Base-by-base conservation (phyloP, 148 eudicot genomes). In the Rhododendron molle region DNA sequence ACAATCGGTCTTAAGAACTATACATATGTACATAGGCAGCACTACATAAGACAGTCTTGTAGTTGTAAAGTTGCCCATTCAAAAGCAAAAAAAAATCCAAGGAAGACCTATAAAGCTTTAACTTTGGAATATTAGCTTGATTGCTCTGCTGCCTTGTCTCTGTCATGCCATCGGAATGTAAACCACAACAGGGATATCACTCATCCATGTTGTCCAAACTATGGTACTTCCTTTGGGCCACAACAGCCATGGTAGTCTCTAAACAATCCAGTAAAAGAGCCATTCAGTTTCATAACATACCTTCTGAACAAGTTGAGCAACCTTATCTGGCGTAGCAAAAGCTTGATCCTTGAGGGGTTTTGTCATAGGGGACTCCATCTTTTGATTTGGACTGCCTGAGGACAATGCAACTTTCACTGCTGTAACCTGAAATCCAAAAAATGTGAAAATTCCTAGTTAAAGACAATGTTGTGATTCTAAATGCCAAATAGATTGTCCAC, bases 301-400 rank as follows among this genome's bases (percentile, higher is more conserved):
- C 98, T 94, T 97, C 83, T 92, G 93, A 85, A 92, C 92, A 85
- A 97, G 90, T 89, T 95, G 98, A 86, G 93, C 91, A 89, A 97
- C 96, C 87, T 94, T 97, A 83, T 95, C 98, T 43, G 98, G 94
- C 71, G 94, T 88, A 81, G 99, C 98, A 91, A 97, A 97, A 85
- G 98, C 98, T 85, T 97, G 99, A 92, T 94, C 98, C 88, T 94
- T 95, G 44, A 97, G 94, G 34, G 99, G 99, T 86, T 90, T 95
- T 84, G 90, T 84, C 87, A 92, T 90, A 76, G 88, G 87, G 20
- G 96, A 88, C 52, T 92, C 95, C 23, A 82, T 72, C 85, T 96
- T 96, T 89, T 92, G 94, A 87, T 89, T 94, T 88, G 92, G 92
- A 89, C 56, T 87, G 84, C 96, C 93, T 14, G 98, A 92, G 73